Evolutionary conservation across 495 filamentous ascomycete genomes (phyloP).

Genomic region (Evernia prunastri): DNA sequence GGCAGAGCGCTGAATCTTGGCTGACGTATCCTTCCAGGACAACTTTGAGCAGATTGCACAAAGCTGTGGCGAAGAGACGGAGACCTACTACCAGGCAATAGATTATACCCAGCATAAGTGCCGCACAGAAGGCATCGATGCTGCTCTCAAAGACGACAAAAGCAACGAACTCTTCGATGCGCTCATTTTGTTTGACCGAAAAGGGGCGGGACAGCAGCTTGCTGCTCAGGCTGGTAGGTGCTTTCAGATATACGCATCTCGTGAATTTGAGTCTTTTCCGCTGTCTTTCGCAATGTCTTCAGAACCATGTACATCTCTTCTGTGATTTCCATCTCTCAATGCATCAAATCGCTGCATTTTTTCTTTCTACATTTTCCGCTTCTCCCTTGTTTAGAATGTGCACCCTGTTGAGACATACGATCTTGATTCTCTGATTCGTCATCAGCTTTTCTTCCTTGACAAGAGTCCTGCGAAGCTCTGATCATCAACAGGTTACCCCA

Average conservation of each 20-base stretch:
- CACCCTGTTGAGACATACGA: neutral
- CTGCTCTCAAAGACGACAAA: slow-evolving; percentile 14
- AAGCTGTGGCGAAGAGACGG: slow-evolving; percentile 11
- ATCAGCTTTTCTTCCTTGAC: neutral
- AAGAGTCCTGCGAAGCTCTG: neutral
- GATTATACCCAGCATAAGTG: slow-evolving; percentile 15
- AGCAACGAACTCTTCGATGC: slow-evolving; percentile 12
- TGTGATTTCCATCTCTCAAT: too few species aligned
- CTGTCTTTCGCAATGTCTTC: neutral
- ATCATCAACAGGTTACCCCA: slow-evolving; percentile 26
- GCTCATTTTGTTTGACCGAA: slow-evolving; percentile 27
- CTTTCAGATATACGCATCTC: neutral
- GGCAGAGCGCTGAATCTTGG: neutral
- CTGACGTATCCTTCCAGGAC: slow-evolving; percentile 8
- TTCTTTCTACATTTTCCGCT: neutral
- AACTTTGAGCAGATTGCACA: slow-evolving; percentile 17
- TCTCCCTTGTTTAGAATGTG: neutral
- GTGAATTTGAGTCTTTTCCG: neutral
- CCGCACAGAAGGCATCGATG: slow-evolving; percentile 29
- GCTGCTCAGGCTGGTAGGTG: slow-evolving; percentile 27
- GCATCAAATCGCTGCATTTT: too few species aligned
- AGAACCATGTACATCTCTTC: too few species aligned
- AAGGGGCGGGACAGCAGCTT: slow-evolving; percentile 26
- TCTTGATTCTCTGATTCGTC: neutral
- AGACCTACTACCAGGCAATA: slow-evolving; percentile 22